A percentile compares a stretch with the other conserved stretches of the same genome.
Conservation (phyloP, 192 early-diverging fungal genomes). For the Rhizoclosmatium globosum region DNA sequence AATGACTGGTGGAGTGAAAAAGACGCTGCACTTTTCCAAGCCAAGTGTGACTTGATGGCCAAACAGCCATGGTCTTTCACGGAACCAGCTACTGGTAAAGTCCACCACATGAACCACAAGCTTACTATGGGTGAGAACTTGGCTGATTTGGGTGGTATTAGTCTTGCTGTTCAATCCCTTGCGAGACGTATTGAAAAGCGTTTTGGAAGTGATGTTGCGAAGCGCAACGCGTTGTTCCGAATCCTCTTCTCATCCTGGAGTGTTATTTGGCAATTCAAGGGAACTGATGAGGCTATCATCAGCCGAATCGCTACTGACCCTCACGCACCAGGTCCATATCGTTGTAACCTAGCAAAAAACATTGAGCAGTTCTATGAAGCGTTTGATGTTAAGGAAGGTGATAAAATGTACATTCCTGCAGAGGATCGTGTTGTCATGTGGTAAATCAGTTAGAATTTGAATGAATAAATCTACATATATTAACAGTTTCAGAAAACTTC, state of each 20-base stretch:
- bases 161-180: constrained; percentile 11
- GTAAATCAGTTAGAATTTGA: neutral
- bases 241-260: constrained; percentile 15
- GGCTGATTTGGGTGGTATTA: constrained; percentile 52
- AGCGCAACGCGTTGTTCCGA: neutral
- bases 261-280: constrained; percentile 20
- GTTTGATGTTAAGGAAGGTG: constrained; percentile 25
- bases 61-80: constrained; percentile 30
- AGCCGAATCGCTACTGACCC: constrained; percentile 25
- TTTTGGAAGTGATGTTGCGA: neutral
- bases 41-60: constrained; percentile 26
- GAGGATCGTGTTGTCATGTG: constrained; percentile 28
- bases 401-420: constrained; percentile 23
- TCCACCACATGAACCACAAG: constrained; percentile 12
- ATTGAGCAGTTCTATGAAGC: constrained; percentile 30
- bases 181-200: neutral
- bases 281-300: constrained; percentile 2
- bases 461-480: neutral
- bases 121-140: constrained; percentile 47
- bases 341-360: constrained; percentile 25
- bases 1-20: constrained; percentile 46
- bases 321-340: constrained; percentile 5
- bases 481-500: no score
- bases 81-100: constrained; percentile 32
- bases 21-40: constrained; percentile 37